Percentiles rank a stretch among this genome's conserved stretches.
Conservation (phyloP, 257 asterid species). For the Apocynum venetum region DNA sequence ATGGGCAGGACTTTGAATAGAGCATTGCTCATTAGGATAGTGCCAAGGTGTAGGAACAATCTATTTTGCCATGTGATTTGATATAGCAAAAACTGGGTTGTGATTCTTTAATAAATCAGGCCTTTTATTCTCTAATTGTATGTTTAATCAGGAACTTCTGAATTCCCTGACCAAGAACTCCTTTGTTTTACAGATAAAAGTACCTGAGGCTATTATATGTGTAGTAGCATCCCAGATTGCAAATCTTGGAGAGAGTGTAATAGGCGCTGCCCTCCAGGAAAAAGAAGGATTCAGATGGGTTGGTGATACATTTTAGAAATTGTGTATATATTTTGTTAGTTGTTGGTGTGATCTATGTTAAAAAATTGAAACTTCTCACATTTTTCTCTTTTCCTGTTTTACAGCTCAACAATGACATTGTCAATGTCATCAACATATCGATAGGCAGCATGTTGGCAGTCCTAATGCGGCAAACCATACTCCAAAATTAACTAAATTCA, state of each 20-base stretch:
- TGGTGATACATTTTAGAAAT: conserved; percentile 10
- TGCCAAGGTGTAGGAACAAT: background rate
- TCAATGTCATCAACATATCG: conserved; percentile 76
- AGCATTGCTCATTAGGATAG: background rate
- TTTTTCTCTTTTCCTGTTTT: background rate
- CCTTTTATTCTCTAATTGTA: background rate
- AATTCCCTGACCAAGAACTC: conserved; percentile 13
- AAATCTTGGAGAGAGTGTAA: conserved; percentile 90
- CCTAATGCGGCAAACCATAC: conserved; percentile 49
- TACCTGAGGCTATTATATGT: conserved; percentile 53
- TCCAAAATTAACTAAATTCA: conserved; percentile 17
- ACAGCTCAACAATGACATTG: conserved; percentile 82
- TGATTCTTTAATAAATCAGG: background rate
- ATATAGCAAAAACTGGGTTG: background rate
- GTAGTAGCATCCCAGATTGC: conserved; percentile 91
- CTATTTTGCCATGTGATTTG: background rate
- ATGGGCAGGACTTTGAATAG: background rate
- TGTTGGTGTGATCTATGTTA: background rate
- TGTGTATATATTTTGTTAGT: background rate
- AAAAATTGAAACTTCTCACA: background rate
- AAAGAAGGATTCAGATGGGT: conserved; percentile 60
- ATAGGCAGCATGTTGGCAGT: conserved; percentile 84
- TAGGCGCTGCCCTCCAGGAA: conserved; percentile 72
- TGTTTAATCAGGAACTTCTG: background rate
- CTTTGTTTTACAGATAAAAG: conserved; percentile 44